Base-by-base conservation (phyloP, 2,329 filamentous ascomycete genomes). In the Colletotrichum sp. region DNA sequence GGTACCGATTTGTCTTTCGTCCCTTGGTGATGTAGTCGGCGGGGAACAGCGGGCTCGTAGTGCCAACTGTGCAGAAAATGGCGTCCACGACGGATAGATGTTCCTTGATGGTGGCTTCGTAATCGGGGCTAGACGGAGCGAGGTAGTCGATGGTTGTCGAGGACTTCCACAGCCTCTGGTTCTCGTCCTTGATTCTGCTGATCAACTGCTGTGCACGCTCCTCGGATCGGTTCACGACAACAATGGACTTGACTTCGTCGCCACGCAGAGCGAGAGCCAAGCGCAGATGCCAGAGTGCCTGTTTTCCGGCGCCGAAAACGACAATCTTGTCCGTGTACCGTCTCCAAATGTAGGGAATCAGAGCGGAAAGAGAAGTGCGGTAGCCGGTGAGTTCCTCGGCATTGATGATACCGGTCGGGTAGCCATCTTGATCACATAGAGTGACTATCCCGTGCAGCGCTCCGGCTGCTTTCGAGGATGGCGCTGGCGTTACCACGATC, bases 251-350 rank as follows among this genome's bases (percentile, higher is more conserved):
- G 6, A 85, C 80, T 15, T 82, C 80, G 0, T 73, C 48, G 0
- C 81, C 81, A 3, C 81, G 75, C 0, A 94, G 86, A 3, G 93
- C 85, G 3, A 95, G 83, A 0, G 93, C 91, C 8, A 95, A 88
- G 1, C 92, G 89, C 8, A 93, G 90, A 80, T 95, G 93, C 93
- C 93, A 95, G 80, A 93, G 91, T 1, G 93, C 93, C 83, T 95
- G 93, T 78, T 90, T 92, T 34, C 93, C 93, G 0, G 92, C 93
- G 2, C 93, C 93, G 79, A 95, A 95, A 34, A 95, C 89, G 6
- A 92, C 88, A 3, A 94, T 79, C 18, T 90, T 91, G 79, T 91
- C 69, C 1, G 81, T 79, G 3, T 16, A 59, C 6, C 66, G 30
- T 78, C 81, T 15, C 12, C 79, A 83, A 18, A 90, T 87, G 81